Base-by-base conservation (phyloP, 805 yeast species). In the Wickerhamomyces canadensis region DNA sequence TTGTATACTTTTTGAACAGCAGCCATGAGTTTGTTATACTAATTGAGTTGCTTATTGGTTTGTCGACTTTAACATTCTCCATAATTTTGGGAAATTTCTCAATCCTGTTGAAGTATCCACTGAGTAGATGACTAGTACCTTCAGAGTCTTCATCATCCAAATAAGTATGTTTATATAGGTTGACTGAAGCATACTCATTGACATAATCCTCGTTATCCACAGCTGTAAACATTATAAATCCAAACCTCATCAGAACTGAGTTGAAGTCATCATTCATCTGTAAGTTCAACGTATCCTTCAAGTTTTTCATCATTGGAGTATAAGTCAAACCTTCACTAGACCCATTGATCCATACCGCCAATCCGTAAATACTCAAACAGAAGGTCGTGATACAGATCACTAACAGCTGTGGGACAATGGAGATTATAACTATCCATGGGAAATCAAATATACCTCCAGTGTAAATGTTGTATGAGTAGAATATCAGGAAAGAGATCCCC, bases 121-220 rank as follows among this genome's bases (percentile, higher is more conserved):
- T 54, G 13, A 45, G 5, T n/a, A 45, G 39, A 41, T 44, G 50
- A 17, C 40, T 39, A 29, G 35, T 34, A 4, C 27, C 22, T 12
- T 33, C 31, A 21, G 40, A 41, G 27, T 35, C 31, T 10, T 8
- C 11, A 12, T 34, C 31, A 35, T 77, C 83, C 15, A 80, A 41
- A 75, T 80, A 83, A 1, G 84, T 80, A 12, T 63, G 57, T 10
- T 55, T 52, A n/a, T 75, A 75, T n/a, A 71, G 52, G 0, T 58
- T 52, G 3, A 82, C 61, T 13, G 67, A 52, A 19, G 76, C 62
- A 22, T 73, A 62, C 49, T 82, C 87, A 34, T 75, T 70, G 28
- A 79, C 70, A 54, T 80, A 83, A 44, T 83, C 77, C 22, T 79
- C 74, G 38, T 70, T 73, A 3, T 84, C 80, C 0, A 84, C 80